These are phyloP conservation scores for Lactarius psammicola DNA, from an alignment of 768 basidiomycete genomes.

Conservation along the genomic window DNA sequence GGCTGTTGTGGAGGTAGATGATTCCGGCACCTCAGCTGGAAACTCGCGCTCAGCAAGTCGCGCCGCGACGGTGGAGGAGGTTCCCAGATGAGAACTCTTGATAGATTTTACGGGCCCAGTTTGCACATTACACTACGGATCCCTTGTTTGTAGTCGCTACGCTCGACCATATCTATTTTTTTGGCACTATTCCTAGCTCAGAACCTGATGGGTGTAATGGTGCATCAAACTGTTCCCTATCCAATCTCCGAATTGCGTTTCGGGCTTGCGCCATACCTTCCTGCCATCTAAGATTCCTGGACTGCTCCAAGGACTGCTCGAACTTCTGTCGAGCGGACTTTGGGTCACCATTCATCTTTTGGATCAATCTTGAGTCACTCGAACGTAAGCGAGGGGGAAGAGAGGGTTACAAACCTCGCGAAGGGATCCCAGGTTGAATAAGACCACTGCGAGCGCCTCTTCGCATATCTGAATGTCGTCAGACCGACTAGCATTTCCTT, in stretches of 20 bases:
- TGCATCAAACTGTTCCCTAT: constrained; percentile 9
- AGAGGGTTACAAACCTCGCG: constrained; percentile 24
- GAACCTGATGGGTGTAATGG: background rate
- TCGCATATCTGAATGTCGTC: constrained; percentile 23
- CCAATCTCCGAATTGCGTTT: constrained; percentile 25
- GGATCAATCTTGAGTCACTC: background rate
- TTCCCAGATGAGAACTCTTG: constrained; percentile 35
- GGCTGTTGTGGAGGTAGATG: constrained; percentile 42
- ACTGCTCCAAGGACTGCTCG: constrained; percentile 24
- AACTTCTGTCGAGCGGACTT: constrained; percentile 22
- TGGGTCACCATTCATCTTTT: constrained; percentile 24
- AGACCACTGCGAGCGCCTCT: constrained; percentile 24
- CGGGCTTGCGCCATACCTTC: constrained; percentile 25
- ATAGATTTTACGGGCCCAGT: constrained; percentile 10
- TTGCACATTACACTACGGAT: background rate
- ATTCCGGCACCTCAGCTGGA: constrained; percentile 37
- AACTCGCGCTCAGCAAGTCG: constrained; percentile 38
- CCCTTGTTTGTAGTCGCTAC: constrained; percentile 13
- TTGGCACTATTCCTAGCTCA: constrained; percentile 18
- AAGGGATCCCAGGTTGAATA: constrained; percentile 28
- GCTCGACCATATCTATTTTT: constrained; percentile 24
- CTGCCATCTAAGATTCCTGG: constrained; percentile 20
- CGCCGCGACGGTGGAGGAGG: constrained; percentile 36
- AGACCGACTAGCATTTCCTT: constrained; percentile 14
- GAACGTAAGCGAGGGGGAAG: background rate